These are phyloP conservation scores for Otatea glauca DNA, from an alignment of 176 grass and related monocot species.

Conservation along the genomic window DNA sequence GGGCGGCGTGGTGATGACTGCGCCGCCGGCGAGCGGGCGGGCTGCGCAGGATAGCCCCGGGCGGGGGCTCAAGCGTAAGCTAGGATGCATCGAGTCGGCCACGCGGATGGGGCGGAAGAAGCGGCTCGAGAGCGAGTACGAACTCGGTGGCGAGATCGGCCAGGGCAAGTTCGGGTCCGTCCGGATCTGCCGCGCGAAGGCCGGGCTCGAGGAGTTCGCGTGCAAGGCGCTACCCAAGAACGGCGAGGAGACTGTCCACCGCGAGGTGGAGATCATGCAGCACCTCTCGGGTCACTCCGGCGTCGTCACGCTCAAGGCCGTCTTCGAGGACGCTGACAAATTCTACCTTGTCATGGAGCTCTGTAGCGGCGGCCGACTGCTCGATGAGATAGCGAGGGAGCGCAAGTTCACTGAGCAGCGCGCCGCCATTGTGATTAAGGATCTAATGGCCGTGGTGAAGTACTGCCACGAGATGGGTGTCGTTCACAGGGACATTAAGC, in stretches of 20 bases:
- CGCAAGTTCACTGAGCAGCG: slow-evolving; percentile 65
- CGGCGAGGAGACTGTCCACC: slow-evolving; percentile 93
- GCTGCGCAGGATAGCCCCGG: slow-evolving; percentile 57
- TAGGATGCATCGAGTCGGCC: slow-evolving; percentile 79
- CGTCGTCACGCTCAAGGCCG: slow-evolving; percentile 80
- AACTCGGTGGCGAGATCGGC: slow-evolving; percentile 76
- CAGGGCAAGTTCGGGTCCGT: slow-evolving; percentile 94
- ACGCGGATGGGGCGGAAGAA: slow-evolving; percentile 82
- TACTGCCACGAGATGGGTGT: slow-evolving; percentile 99
- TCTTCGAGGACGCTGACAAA: slow-evolving; percentile 76
- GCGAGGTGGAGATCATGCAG: slow-evolving; percentile 99
- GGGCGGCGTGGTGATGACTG: slow-evolving; percentile 51
- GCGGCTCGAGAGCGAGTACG: slow-evolving; percentile 76
- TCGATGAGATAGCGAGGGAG: slow-evolving; percentile 67
- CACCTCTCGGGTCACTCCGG: slow-evolving; percentile 93
- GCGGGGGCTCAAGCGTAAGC: slow-evolving; percentile 81
- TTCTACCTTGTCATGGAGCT: slow-evolving; percentile 96
- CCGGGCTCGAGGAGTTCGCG: slow-evolving; percentile 60
- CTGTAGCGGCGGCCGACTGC: slow-evolving; percentile 67
- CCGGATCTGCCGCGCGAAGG: slow-evolving; percentile 71
- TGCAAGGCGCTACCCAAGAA: slow-evolving; percentile 85
- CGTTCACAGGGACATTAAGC: slow-evolving; percentile 90
- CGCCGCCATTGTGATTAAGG: slow-evolving; percentile 64
- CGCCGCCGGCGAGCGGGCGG: slow-evolving; percentile 53
- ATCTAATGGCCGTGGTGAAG: slow-evolving; percentile 74